Percentiles rank a stretch among this genome's conserved stretches.
phyloP scores from a whole-genome alignment of 352 stramenopile genomes.

The Phytophthora constricta region DNA sequence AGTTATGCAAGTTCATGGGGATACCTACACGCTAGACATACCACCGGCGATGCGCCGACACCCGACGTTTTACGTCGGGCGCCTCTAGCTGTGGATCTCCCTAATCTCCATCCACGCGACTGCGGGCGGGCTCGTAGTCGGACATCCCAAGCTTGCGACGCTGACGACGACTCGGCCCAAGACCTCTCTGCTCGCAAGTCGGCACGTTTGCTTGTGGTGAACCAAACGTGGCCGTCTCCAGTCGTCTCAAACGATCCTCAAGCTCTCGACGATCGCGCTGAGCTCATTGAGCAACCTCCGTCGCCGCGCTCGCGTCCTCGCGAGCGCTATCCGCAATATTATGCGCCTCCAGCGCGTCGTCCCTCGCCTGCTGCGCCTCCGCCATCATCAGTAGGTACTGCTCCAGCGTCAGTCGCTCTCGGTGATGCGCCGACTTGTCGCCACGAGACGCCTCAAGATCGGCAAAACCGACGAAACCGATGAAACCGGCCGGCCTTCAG shows the following conservation, averaged over 20 bases:
- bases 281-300: neutral
- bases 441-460: neutral
- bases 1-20: neutral
- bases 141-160: neutral
- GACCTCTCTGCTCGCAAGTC: neutral
- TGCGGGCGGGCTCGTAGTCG: neutral
- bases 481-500: neutral
- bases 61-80: neutral
- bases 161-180: neutral
- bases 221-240: neutral
- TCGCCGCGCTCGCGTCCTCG: no score
- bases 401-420: neutral
- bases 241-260: neutral
- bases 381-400: neutral
- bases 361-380: neutral
- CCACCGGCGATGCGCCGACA: neutral
- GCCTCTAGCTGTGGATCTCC: neutral
- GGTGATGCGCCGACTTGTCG: neutral
- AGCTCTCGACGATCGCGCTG: neutral
- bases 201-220: neutral
- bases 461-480: no score
- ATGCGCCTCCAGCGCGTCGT: neutral
- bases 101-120: neutral
- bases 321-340: no score
- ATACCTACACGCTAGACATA: neutral